Conservation (phyloP, 345 rosid species). For the Euphorbia tirucalli region DNA sequence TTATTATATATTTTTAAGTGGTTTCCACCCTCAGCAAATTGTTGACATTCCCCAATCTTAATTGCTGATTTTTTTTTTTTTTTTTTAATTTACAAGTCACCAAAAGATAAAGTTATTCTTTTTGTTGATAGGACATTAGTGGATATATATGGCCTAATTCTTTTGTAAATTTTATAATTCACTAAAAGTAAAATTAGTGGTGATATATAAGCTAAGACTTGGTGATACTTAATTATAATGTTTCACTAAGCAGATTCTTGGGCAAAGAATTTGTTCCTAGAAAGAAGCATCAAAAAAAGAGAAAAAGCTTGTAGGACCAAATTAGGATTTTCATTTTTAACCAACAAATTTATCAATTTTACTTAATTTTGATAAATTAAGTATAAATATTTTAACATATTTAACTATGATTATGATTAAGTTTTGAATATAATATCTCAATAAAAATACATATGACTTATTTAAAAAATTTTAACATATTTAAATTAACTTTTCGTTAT, state of each 20-base stretch:
- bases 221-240: background rate
- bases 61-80: background rate
- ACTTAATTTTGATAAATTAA: no score
- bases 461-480: no score
- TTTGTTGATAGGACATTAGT: slow-evolving; percentile 1
- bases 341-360: background rate
- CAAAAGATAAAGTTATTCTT: background rate
- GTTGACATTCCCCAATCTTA: background rate
- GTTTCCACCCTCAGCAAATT: background rate
- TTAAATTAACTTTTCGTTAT: no score
- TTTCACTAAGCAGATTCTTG: background rate
- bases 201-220: background rate
- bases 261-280: background rate
- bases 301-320: background rate
- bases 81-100: background rate
- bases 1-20: background rate
- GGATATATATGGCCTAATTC: background rate
- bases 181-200: background rate
- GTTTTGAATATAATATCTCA: no score
- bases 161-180: background rate
- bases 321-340: background rate
- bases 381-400: no score
- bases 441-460: no score
- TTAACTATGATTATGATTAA: no score
- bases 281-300: background rate